These are phyloP conservation scores for Huntiella decipiens DNA, from an alignment of 2,329 filamentous ascomycete genomes.

Conservation along the genomic window DNA sequence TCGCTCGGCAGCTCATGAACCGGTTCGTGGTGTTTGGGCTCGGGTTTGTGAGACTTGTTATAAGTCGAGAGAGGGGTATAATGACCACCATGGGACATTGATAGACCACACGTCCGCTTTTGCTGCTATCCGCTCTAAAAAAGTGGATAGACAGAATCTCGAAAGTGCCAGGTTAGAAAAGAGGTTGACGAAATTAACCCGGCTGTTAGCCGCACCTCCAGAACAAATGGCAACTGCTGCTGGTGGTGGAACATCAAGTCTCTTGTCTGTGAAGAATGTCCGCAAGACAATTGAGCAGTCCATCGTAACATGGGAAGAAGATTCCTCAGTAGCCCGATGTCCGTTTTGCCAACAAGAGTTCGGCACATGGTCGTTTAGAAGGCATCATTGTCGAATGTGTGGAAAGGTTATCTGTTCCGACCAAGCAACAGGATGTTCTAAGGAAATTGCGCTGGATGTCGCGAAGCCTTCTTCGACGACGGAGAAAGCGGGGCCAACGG, in stretches of 20 bases:
- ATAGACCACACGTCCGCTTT: slow-evolving; percentile 60
- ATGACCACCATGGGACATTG: slow-evolving; percentile 58
- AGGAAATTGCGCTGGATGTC: slow-evolving; percentile 64
- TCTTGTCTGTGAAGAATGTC: slow-evolving; percentile 52
- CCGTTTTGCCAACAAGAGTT: slow-evolving; percentile 96
- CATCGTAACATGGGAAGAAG: slow-evolving; percentile 89
- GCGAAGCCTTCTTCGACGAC: slow-evolving; percentile 27
- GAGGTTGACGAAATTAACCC: slow-evolving; percentile 73
- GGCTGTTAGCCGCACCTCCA: slow-evolving; percentile 58
- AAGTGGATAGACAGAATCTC: slow-evolving; percentile 65
- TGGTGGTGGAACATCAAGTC: slow-evolving; percentile 30
- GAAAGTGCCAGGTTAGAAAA: slow-evolving; percentile 86
- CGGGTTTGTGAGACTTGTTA: slow-evolving; percentile 98
- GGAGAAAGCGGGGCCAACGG: slow-evolving; percentile 26
- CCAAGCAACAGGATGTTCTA: slow-evolving; percentile 64
- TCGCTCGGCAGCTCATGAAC: slow-evolving; percentile 72
- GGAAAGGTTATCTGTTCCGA: slow-evolving; percentile 88
- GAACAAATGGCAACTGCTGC: slow-evolving; percentile 35
- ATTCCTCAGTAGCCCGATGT: slow-evolving; percentile 58
- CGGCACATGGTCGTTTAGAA: slow-evolving; percentile 73
- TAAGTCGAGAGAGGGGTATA: slow-evolving; percentile 89
- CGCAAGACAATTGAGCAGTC: slow-evolving; percentile 75
- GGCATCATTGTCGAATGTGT: slow-evolving; percentile 89
- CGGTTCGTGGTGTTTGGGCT: slow-evolving; percentile 78
- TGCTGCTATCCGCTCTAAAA: slow-evolving; percentile 48